phyloP scores from a whole-genome alignment of 139 green algal species.

The Pseudopediastrum boryanum region DNA sequence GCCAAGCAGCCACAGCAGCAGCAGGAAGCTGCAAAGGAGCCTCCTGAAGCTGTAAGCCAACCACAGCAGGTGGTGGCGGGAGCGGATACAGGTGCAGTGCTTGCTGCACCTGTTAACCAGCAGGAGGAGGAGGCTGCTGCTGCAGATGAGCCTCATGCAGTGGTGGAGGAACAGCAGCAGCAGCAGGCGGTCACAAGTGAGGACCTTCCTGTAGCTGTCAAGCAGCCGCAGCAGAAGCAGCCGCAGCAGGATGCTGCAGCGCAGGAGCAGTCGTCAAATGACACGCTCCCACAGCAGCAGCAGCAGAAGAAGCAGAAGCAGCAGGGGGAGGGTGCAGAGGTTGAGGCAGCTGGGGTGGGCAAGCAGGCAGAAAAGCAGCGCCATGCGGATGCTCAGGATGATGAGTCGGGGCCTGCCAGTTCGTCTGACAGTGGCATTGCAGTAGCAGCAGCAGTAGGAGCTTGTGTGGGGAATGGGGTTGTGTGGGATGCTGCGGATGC shows the following conservation, averaged over 20 bases:
- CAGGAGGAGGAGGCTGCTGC: slow-evolving; percentile 2
- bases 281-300: background rate
- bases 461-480: no score
- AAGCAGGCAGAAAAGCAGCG: background rate
- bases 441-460: background rate
- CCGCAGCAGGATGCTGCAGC: background rate
- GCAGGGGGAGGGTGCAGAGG: background rate
- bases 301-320: background rate
- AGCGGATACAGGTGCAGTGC: background rate
- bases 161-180: background rate
- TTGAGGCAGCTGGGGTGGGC: background rate
- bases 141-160: background rate
- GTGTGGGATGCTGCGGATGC: no score
- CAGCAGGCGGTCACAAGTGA: background rate
- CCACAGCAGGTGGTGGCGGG: background rate
- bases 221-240: background rate
- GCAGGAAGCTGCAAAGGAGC: slow-evolving; percentile 11
- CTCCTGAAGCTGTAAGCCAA: background rate
- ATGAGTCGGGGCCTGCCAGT: no score
- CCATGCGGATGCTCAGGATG: background rate
- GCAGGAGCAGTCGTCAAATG: background rate
- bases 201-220: background rate
- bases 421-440: no score
- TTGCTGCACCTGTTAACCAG: background rate
- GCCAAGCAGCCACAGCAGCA: background rate